These are phyloP conservation scores for Blastobotrys attinorum DNA, from an alignment of 805 yeast species.

Conservation along the genomic window DNA sequence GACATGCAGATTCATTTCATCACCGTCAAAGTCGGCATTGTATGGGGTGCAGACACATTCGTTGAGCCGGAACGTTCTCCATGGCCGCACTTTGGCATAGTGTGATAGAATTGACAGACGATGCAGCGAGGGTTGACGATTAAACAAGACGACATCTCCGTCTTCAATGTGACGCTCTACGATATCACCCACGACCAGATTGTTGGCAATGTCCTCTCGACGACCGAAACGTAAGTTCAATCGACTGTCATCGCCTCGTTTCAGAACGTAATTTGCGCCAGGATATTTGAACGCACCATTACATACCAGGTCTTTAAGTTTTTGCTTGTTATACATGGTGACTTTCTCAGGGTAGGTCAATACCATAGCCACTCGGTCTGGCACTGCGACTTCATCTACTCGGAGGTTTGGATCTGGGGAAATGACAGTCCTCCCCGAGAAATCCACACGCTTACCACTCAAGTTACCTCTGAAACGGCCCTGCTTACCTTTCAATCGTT, in stretches of 20 bases:
- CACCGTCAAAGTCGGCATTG: conserved; percentile 99
- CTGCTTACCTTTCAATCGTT: conserved; percentile 94
- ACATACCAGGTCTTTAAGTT: conserved; percentile 61
- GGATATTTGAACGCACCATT: conserved; percentile 90
- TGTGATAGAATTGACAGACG: conserved; percentile 90
- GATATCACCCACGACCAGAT: conserved; percentile 77
- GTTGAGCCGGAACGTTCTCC: conserved; percentile 95
- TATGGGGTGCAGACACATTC: conserved; percentile 99
- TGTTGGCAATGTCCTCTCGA: conserved; percentile 64
- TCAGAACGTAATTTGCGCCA: conserved; percentile 89
- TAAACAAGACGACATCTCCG: conserved; percentile 91
- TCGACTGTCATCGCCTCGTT: conserved; percentile 71
- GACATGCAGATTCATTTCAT: conserved; percentile 97
- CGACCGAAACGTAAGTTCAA: conserved; percentile 88
- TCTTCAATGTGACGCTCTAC: conserved; percentile 97
- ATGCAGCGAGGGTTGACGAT: conserved; percentile 96
- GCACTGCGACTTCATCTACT: conserved; percentile 97
- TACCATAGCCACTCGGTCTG: conserved; percentile 92
- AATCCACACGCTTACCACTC: conserved; percentile 98
- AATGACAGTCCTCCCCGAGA: conserved; percentile 95
- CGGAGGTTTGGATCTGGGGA: conserved; percentile 96
- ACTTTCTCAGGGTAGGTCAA: conserved; percentile 94
- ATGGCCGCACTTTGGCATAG: conserved; percentile 91
- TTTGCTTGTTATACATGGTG: conserved; percentile 75
- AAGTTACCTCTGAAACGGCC: conserved; percentile 98